Conservation (phyloP, 805 yeast genomes). For the Wickerhamiella brachini region DNA sequence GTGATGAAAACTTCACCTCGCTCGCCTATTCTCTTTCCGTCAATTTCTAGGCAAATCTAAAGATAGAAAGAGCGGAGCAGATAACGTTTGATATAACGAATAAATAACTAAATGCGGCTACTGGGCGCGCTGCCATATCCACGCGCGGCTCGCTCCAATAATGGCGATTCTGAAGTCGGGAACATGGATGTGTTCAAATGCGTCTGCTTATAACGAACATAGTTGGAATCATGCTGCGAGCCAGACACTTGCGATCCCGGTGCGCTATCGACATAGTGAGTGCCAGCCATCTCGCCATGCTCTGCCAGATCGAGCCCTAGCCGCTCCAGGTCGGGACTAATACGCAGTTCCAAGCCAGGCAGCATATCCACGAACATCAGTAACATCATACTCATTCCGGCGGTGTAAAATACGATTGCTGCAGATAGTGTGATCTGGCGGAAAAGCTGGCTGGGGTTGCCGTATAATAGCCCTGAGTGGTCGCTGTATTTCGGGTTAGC, state of each 20-base stretch:
- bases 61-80: too few species aligned
- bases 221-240: background rate
- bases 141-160: constrained; percentile 10
- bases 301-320: constrained; percentile 80
- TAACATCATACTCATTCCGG: constrained; percentile 55
- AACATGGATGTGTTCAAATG: constrained; percentile 14
- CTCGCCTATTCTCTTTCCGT: too few species aligned
- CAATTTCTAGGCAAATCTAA: too few species aligned
- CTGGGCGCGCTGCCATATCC: constrained; percentile 7
- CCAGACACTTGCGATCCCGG: background rate
- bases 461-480: constrained; percentile 69
- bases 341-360: constrained; percentile 71
- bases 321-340: constrained; percentile 75
- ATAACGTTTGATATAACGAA: too few species aligned
- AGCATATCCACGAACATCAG: constrained; percentile 54
- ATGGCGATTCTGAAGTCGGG: constrained; percentile 15
- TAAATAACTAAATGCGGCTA: constrained; percentile 6
- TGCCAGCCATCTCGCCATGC: constrained; percentile 69
- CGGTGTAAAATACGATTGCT: constrained; percentile 64
- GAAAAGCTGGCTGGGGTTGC: constrained; percentile 70
- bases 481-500: constrained; percentile 74
- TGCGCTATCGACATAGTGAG: background rate
- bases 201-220: constrained; percentile 8
- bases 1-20: background rate
- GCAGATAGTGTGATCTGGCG: constrained; percentile 72